Base-by-base conservation (phyloP, 1,284 basidiomycete species). In the Amylostereum areolatum region DNA sequence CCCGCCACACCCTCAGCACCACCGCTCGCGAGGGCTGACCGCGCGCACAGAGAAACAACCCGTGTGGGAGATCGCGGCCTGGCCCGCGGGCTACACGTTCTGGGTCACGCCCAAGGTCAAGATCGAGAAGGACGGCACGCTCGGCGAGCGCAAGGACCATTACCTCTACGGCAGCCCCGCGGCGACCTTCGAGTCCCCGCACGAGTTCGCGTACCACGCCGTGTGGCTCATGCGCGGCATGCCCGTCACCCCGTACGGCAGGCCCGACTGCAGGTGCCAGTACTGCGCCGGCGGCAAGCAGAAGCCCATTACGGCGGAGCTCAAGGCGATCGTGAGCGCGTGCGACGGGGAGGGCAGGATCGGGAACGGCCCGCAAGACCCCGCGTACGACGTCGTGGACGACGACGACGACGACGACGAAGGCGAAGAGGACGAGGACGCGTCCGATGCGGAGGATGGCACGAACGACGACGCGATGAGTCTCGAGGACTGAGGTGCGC, bases 161-260 rank as follows among this genome's bases (percentile, higher is more conserved):
- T 5, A 5, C n/a, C 27, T 39, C 37, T 5, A n/a, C 5, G 5
- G 5, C 37, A 18, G 12, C 5, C 37, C n/a, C 5, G 27, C 37
- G n/a, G 5, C 5, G 27, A 6, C 37, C 4, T 43, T 25, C n/a
- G 25, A 28, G 6, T 24, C 41, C 5, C 41, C 41, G 25, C 18
- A 43, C 6, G 41, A 43, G 28, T 43, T 43, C 27, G 28, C 41
- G 41, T 28, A 28, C 41, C 41, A 43, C 25, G 41, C 41, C 4
- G 30, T 43, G 41, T 43, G 41, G 41, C 41, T 43, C 25, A 43
- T 43, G 41, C 25, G 30, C n/a, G 41, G 41, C 41, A 8, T 24
- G 25, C 41, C 41, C 4, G 7, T 4, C 25, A 28, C 27, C n/a
- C 25, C 18, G 9, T 6, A 12, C 5, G 41, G 41, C 12, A 18